Conservation (phyloP, 345 rosid species). For the Brassica napus region Da-Ae NC_063434.1:29747501-29748000, state of each 20-base stretch:
- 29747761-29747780: background rate
- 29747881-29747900: slow-evolving; percentile 50
- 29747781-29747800: slow-evolving; percentile 20
- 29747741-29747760: background rate
- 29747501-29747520: slow-evolving; percentile 20
- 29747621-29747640: slow-evolving; percentile 55
- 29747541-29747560: slow-evolving; percentile 72
- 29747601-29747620: slow-evolving; percentile 63
- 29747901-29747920: slow-evolving; percentile 53
- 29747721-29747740: slow-evolving; percentile 7
- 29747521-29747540: slow-evolving; percentile 48
- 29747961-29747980: slow-evolving; percentile 71
- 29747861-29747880: slow-evolving; percentile 57
- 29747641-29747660: slow-evolving; percentile 43
- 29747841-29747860: slow-evolving; percentile 96
- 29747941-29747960: slow-evolving; percentile 74
- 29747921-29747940: slow-evolving; percentile 48
- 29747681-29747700: slow-evolving; percentile 84
- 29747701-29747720: slow-evolving; percentile 67
- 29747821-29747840: slow-evolving; percentile 75
- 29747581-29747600: slow-evolving; percentile 49
- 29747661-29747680: slow-evolving; percentile 47
- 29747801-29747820: slow-evolving; percentile 48
- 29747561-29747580: slow-evolving; percentile 61
- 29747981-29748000: slow-evolving; percentile 58